Conservation (phyloP, 208 protist genomes). For the Trypanosoma congolense region DNA sequence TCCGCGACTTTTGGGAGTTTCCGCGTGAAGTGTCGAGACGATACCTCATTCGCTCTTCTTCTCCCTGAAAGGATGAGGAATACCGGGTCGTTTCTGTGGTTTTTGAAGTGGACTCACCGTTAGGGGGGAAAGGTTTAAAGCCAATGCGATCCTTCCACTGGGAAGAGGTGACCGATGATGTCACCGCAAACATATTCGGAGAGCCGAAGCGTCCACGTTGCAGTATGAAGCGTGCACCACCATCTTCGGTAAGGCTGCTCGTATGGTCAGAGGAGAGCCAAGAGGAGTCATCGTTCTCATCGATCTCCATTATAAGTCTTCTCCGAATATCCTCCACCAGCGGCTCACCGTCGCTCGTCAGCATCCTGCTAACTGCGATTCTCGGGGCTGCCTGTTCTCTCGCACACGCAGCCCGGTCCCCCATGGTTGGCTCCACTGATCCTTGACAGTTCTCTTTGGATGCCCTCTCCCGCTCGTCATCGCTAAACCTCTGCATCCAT, state of each 20-base stretch:
- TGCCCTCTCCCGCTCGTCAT: constrained; percentile 13
- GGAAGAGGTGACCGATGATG: not conserved
- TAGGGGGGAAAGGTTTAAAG: not conserved
- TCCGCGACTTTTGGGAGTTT: constrained; percentile 3
- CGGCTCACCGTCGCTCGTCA: not conserved
- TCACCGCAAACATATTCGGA: not conserved
- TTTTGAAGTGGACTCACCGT: constrained; percentile 11
- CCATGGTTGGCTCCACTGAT: constrained; percentile 7
- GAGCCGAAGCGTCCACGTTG: not conserved
- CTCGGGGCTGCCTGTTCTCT: not conserved
- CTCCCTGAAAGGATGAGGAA: constrained; percentile 4
- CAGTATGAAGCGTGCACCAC: constrained; percentile 31
- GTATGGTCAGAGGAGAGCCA: constrained; percentile 39
- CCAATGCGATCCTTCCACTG: not conserved
- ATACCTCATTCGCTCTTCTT: not conserved
- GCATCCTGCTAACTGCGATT: too few species aligned
- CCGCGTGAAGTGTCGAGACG: not conserved
- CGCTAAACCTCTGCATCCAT: constrained; percentile 57
- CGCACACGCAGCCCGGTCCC: not conserved
- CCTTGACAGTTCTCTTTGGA: constrained; percentile 14
- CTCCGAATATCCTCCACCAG: constrained; percentile 4
- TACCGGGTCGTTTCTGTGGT: constrained; percentile 22
- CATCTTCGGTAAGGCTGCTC: constrained; percentile 36
- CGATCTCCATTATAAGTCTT: constrained; percentile 17
- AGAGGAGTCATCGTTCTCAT: constrained; percentile 22